Base-by-base conservation (phyloP, 257 asterid genomes). In the Jasminum sambac region DNA sequence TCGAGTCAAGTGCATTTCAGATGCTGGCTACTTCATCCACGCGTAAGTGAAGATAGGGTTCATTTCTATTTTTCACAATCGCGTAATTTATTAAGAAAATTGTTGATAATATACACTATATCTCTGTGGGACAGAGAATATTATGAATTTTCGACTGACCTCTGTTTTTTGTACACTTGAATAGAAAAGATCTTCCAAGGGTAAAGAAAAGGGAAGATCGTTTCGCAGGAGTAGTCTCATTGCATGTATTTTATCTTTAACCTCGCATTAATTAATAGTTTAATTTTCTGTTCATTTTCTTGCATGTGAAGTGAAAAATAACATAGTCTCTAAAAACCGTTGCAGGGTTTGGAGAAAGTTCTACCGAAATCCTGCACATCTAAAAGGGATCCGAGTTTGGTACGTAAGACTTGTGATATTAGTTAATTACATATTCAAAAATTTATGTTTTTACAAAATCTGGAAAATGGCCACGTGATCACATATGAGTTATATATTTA, bases 1-100 rank as follows among this genome's bases (percentile, higher is more conserved):
- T 7, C 63, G 75, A 64, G 78, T 82, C 14, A 82, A 82, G 46
- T 82, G 84, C 17, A 34, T 78, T 44, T 48, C 76, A 0, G 83
- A 78, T 30, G 64, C 79, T 12, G 72, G 72, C 11, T 73, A 42
- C 46, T 78, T 78, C 65, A 30, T 78, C 25, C 64, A 73, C 6
- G 70, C 72, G 80, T 79, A 67, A 71, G 74, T n/a, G n/a, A n/a
- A n/a, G n/a, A n/a, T n/a, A n/a, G n/a, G n/a, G n/a, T n/a, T n/a
- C n/a, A n/a, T n/a, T n/a, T n/a, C n/a, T n/a, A n/a, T n/a, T n/a
- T n/a, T n/a, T n/a, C n/a, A n/a, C n/a, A n/a, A n/a, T n/a, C n/a
- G n/a, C n/a, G n/a, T n/a, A n/a, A n/a, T n/a, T n/a, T n/a, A n/a
- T n/a, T n/a, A n/a, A n/a, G n/a, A n/a, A n/a, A n/a, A n/a, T 17